A percentile compares a stretch with the other conserved stretches of the same genome.
Evolutionary conservation across 495 filamentous ascomycete species (phyloP).

Genomic region (Tuber umbilicatum): DNA sequence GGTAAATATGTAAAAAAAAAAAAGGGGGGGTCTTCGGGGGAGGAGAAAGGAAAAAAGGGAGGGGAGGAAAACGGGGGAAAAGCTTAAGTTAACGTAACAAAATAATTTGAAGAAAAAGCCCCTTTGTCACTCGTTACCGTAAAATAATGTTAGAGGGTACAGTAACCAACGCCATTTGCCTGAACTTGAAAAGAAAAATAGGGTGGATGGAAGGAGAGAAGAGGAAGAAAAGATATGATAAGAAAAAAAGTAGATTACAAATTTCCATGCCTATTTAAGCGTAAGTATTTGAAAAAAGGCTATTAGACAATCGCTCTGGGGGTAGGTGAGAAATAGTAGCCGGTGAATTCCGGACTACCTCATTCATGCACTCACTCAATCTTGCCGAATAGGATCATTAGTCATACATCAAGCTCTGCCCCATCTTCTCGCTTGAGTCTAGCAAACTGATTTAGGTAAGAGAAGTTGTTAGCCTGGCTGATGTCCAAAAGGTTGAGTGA

Average conservation of each 20-base stretch:
- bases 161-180: constrained; percentile 10
- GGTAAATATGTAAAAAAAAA: not conserved
- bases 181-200: not conserved
- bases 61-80: constrained; percentile 5
- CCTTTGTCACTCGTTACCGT: constrained; percentile 1
- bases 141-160: not conserved
- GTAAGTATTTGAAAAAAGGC: constrained; percentile 2
- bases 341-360: not conserved
- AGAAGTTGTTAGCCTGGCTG: constrained; percentile 13
- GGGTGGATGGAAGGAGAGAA: constrained; percentile 2
- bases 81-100: not conserved
- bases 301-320: not conserved
- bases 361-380: not conserved
- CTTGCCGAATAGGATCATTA: constrained; percentile 38
- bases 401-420: constrained; percentile 48
- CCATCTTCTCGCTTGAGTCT: constrained; percentile 52
- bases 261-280: not conserved
- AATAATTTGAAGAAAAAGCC: not conserved
- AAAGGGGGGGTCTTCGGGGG: not conserved
- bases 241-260: constrained; percentile 1
- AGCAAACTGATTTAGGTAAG: constrained; percentile 45
- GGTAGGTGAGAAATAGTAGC: not conserved
- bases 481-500: constrained; percentile 9
- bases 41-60: constrained; percentile 5
- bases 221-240: constrained; percentile 5